Conservation (phyloP, 495 filamentous ascomycete species). For the Tirmania nivea region DNA sequence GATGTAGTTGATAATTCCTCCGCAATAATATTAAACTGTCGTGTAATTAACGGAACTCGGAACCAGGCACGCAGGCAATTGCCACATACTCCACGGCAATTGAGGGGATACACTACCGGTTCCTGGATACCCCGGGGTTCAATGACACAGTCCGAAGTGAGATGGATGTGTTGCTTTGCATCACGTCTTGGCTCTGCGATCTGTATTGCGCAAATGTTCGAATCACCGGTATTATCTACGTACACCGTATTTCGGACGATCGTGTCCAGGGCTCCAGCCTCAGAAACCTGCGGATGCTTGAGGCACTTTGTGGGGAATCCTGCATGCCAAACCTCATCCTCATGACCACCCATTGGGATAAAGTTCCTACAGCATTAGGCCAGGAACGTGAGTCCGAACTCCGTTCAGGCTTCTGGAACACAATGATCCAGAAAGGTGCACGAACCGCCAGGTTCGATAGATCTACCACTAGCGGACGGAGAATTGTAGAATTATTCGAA, state of each 20-base stretch:
- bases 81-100: no score
- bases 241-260: constrained; percentile 18
- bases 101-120: no score
- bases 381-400: background rate
- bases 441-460: background rate
- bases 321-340: constrained; percentile 7
- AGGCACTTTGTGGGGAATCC: constrained; percentile 18
- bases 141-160: constrained; percentile 16
- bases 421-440: constrained; percentile 2
- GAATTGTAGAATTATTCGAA: background rate
- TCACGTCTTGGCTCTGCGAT: constrained; percentile 6
- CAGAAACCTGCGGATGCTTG: constrained; percentile 21
- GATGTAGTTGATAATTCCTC: no score
- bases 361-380: background rate
- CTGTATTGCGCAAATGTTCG: constrained; percentile 6
- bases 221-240: constrained; percentile 17
- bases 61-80: no score
- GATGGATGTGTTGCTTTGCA: constrained; percentile 16
- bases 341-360: constrained; percentile 11
- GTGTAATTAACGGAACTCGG: no score
- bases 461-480: constrained; percentile 1
- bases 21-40: no score
- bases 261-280: constrained; percentile 9
- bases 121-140: constrained; percentile 22
- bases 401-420: background rate